A percentile compares a stretch with the other conserved stretches of the same genome.
phyloP scores from a whole-genome alignment of 1,139 yeast genomes.

The Geotrichum cucujoidarum region DNA sequence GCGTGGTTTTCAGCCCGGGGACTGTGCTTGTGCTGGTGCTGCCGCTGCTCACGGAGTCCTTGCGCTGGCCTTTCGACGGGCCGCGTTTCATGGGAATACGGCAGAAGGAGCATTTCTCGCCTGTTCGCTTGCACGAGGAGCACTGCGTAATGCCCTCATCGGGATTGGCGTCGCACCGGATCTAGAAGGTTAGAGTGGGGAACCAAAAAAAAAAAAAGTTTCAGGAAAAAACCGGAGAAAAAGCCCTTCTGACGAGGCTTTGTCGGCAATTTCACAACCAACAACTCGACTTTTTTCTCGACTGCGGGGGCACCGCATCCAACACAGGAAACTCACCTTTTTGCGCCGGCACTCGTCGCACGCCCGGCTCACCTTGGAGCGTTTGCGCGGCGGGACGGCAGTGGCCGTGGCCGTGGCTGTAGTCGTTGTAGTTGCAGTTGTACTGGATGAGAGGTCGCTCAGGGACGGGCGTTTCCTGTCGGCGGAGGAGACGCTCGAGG shows the following conservation, averaged over 20 bases:
- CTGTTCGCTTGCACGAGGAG: slow-evolving; percentile 39
- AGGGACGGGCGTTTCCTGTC: not conserved
- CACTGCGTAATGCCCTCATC: slow-evolving; percentile 34
- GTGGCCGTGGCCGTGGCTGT: not conserved
- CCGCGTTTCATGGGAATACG: slow-evolving; percentile 43
- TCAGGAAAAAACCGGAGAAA: slow-evolving; percentile 1
- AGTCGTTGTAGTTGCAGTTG: not conserved
- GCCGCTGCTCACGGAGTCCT: slow-evolving; percentile 16
- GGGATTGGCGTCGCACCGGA: slow-evolving; percentile 39
- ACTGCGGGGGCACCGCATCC: slow-evolving; percentile 7
- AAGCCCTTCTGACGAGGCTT: not conserved
- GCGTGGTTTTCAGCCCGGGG: not conserved
- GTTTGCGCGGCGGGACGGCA: slow-evolving; percentile 35
- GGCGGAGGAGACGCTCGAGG: slow-evolving; percentile 1
- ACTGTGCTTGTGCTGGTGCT: not conserved
- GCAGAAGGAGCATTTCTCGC: slow-evolving; percentile 40
- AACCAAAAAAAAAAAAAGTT: not conserved
- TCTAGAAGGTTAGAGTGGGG: slow-evolving; percentile 25
- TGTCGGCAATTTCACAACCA: too few species aligned
- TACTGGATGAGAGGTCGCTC: not conserved
- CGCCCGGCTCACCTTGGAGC: slow-evolving; percentile 43
- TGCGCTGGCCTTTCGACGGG: slow-evolving; percentile 36
- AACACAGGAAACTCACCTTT: slow-evolving; percentile 9
- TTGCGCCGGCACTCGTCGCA: slow-evolving; percentile 36
- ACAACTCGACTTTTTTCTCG: too few species aligned